Evolutionary conservation across 2,329 filamentous ascomycete species (phyloP), one percentile per base, ranked within the genome.

Genomic region (Aspergillus sp.): DNA sequence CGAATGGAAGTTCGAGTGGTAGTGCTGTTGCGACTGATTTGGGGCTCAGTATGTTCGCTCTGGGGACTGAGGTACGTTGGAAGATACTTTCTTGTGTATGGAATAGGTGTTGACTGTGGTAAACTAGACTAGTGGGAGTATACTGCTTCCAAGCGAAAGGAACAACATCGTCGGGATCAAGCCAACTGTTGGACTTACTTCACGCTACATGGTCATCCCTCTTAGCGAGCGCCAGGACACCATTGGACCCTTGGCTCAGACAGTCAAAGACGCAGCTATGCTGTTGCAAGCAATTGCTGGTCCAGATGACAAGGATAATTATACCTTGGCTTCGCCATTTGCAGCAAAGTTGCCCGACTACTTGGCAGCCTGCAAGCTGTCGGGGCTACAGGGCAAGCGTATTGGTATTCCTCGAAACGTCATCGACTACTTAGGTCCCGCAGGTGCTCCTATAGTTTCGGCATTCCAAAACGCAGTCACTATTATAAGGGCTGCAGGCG

Each of bases 161-260:
- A 89, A 85, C 75, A 88, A 88, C 59, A 70, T 90, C 1, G 87
- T 89, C 0, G 88, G 86, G 1, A 87, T 91, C 70, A 89, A 88
- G 69, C 86, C 88, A 1, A 88, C 87, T 0, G 85, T 89, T 1
- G 88, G 88, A 0, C 77, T 90, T 3, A 89, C 84, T 0, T 87
- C 85, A 1, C 78, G 73, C 5, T 65, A 70, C 43, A 78, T 89
- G 4, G 88, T 90, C 1, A 84, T 91, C 10, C 89, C 89, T 0
- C 85, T 91, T 60, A 82, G 79, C 28, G 77, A 84, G 63, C 83
- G 80, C 58, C 82, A 84, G 66, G 84, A 86, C 63, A 84, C 83
- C 1, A 76, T 86, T 9, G 85, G 84, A 0, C 84, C 85, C 0
- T 84, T 87, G 79, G 80, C 84, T 2, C 78, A 84, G 45, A 84